Evolutionary conservation across 2,329 filamentous ascomycete genomes (phyloP).

Genomic region (Epichloe uncinata): DNA sequence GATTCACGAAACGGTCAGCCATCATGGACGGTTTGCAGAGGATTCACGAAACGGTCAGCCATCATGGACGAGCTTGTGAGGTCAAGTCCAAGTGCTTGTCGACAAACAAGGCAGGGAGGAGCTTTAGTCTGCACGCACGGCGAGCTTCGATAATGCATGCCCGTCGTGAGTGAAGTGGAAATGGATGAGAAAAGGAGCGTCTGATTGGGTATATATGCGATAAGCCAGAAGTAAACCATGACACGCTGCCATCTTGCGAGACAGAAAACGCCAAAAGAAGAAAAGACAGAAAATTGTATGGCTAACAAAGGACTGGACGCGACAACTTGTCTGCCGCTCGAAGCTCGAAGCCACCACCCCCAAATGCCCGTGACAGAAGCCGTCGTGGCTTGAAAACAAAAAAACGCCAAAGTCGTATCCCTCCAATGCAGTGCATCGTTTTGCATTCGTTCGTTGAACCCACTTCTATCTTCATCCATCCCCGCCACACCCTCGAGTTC

Average conservation of each 20-base stretch:
- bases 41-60: too few species aligned
- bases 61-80: too few species aligned
- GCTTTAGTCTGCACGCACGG: too few species aligned
- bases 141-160: neutral
- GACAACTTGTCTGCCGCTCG: neutral
- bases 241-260: neutral
- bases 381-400: neutral
- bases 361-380: neutral
- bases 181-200: neutral
- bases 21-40: too few species aligned
- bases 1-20: too few species aligned
- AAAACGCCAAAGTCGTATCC: neutral
- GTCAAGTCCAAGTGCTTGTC: too few species aligned
- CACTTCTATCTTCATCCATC: neutral
- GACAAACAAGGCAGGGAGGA: too few species aligned
- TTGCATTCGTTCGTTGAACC: neutral
- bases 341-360: neutral
- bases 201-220: constrained; percentile 5
- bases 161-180: neutral
- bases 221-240: neutral
- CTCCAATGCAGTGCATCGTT: neutral
- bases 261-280: neutral
- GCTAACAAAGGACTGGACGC: neutral
- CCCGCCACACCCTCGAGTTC: neutral
- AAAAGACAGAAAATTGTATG: neutral